Percentiles rank a stretch among this genome's conserved stretches.
Conservation (phyloP, 306 rosid genomes). For the Castanea sativa region DNA sequence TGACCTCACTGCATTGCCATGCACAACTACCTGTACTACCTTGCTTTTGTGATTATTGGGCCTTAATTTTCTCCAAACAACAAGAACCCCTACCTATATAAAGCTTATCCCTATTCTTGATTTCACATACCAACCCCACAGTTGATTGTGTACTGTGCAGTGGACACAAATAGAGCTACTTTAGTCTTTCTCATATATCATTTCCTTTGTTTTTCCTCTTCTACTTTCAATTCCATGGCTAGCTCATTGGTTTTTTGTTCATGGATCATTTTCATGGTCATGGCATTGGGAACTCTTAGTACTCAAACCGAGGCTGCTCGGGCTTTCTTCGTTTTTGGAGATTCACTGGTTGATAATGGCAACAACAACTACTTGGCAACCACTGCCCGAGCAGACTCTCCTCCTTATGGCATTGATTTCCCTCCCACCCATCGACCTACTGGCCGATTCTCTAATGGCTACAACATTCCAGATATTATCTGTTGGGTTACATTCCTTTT, state of each 20-base stretch:
- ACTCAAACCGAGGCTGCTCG: constrained; percentile 38
- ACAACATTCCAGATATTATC: constrained; percentile 78
- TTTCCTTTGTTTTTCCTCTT: not conserved
- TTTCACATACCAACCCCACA: not conserved
- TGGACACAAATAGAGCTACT: too few species aligned
- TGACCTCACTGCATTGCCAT: not conserved
- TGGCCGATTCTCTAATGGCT: constrained; percentile 95
- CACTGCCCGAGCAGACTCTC: constrained; percentile 74
- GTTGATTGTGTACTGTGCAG: too few species aligned
- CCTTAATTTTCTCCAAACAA: not conserved
- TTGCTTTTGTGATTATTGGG: not conserved
- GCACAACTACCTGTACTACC: not conserved
- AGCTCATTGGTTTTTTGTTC: constrained; percentile 5
- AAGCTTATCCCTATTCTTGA: not conserved
- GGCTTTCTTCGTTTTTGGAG: constrained; percentile 86
- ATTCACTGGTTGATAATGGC: constrained; percentile 87
- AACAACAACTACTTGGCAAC: constrained; percentile 84
- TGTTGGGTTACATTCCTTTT: constrained; percentile 25
- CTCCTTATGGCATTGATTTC: constrained; percentile 82
- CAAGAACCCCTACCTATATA: not conserved
- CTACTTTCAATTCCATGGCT: constrained; percentile 16
- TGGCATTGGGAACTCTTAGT: constrained; percentile 17
- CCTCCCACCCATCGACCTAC: constrained; percentile 76
- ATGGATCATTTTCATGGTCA: not conserved
- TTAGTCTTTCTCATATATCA: not conserved